Evolutionary conservation across 2,329 filamentous ascomycete genomes (phyloP).

Genomic region (Fusarium oxysporum): DNA sequence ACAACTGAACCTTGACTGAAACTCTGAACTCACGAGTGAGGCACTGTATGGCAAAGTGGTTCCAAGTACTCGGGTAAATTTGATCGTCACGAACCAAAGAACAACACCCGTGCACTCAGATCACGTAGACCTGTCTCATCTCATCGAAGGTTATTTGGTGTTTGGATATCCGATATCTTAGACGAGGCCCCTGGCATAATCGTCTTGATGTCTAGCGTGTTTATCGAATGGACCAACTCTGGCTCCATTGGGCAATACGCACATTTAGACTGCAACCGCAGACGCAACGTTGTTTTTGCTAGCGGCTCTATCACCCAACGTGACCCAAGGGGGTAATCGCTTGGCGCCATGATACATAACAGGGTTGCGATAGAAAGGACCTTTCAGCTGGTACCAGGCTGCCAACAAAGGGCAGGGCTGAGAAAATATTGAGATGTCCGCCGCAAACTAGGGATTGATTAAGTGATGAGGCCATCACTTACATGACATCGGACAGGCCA

Average conservation of each 20-base stretch:
- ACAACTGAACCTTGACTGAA: slow-evolving; percentile 21
- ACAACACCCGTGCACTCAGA: background rate
- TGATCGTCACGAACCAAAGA: slow-evolving; percentile 19
- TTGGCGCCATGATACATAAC: slow-evolving; percentile 15
- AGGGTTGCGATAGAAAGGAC: slow-evolving; percentile 12
- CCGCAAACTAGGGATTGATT: slow-evolving; percentile 5
- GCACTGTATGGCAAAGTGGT: slow-evolving; percentile 11
- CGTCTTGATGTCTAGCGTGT: slow-evolving; percentile 19
- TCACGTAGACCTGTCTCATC: slow-evolving; percentile 12
- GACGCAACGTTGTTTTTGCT: slow-evolving; percentile 37
- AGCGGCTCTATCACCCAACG: slow-evolving; percentile 26
- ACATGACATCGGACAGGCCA: slow-evolving; percentile 1
- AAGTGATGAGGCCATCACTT: slow-evolving; percentile 10
- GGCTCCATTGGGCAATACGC: slow-evolving; percentile 14
- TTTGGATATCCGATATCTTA: background rate
- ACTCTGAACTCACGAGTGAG: slow-evolving; percentile 17
- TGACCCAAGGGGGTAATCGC: slow-evolving; percentile 17
- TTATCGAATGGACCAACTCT: slow-evolving; percentile 1
- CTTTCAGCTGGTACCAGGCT: slow-evolving; percentile 14
- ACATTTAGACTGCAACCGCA: slow-evolving; percentile 23
- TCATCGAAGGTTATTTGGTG: slow-evolving; percentile 5
- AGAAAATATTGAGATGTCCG: background rate
- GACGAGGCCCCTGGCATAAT: slow-evolving; percentile 11
- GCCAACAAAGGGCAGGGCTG: slow-evolving; percentile 4
- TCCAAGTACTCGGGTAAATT: slow-evolving; percentile 20